These are phyloP conservation scores for Stagonosporopsis vannaccii DNA, from an alignment of 2,329 filamentous ascomycete species.

Conservation along the genomic window DNA sequence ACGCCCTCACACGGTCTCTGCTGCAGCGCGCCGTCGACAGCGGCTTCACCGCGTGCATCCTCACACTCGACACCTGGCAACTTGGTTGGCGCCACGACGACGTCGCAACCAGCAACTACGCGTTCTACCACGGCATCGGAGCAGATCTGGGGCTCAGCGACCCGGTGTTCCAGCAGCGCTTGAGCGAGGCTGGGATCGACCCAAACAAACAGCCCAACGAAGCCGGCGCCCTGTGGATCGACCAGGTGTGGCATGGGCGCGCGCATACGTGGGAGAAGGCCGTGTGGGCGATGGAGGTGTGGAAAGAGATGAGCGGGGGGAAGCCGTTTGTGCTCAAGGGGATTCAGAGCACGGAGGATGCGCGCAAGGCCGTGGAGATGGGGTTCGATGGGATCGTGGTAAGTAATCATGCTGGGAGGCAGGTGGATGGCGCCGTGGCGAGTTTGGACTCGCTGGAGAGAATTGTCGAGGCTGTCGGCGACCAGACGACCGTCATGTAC, in stretches of 20 bases:
- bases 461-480: slow-evolving; percentile 62
- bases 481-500: slow-evolving; percentile 64
- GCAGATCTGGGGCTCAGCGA: slow-evolving; percentile 66
- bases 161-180: slow-evolving; percentile 64
- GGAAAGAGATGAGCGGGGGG: slow-evolving; percentile 62
- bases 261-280: slow-evolving; percentile 72
- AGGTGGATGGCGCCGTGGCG: slow-evolving; percentile 67
- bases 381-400: slow-evolving; percentile 73
- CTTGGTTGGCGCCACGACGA: slow-evolving; percentile 69
- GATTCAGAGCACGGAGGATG: slow-evolving; percentile 72
- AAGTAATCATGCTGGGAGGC: slow-evolving; percentile 74
- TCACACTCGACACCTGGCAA: slow-evolving; percentile 71
- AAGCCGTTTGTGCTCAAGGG: slow-evolving; percentile 72
- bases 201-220: slow-evolving; percentile 59
- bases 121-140: slow-evolving; percentile 68
- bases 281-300: slow-evolving; percentile 67
- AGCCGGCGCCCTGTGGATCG: slow-evolving; percentile 68
- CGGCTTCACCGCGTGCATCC: slow-evolving; percentile 65
- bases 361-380: slow-evolving; percentile 64
- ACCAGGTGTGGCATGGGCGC: slow-evolving; percentile 69
- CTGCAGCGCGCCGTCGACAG: slow-evolving; percentile 62
- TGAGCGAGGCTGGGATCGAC: slow-evolving; percentile 63
- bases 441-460: slow-evolving; percentile 67
- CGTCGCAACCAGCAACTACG: slow-evolving; percentile 64
- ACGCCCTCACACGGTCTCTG: slow-evolving; percentile 64